Evolutionary conservation across 805 yeast genomes (phyloP), one percentile per base, ranked within the genome.

Genomic region (Blastobotrys peoriensis): DNA sequence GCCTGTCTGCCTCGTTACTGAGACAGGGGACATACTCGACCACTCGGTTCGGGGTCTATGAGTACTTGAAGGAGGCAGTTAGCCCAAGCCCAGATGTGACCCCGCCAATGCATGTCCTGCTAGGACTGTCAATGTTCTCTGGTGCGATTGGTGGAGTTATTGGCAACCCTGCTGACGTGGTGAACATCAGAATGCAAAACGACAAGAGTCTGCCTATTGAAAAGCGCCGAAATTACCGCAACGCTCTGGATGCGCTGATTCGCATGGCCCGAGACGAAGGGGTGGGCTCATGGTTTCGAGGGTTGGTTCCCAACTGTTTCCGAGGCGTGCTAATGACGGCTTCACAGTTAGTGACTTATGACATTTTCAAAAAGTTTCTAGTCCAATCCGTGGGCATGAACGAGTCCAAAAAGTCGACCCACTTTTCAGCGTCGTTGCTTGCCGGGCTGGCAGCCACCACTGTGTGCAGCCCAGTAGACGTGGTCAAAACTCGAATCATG

Each of bases 391-490:
- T 77, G 2, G 61, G 67, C 3, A 62, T 80, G 64, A 80, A 83
- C 57, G 78, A 85, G 35, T 64, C 73, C 16, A 73, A 79, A 43
- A 76, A 78, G 51, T 55, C 79, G 0, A 86, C 95, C 2, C 95
- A 86, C 62, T 86, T 86, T 58, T 61, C 79, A 27, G 86, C 95
- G 0, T 81, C 91, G 3, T 68, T 86, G 49, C 58, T 83, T 50
- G 95, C 96, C 1, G 95, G 95, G 15, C 66, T 86, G 28, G 86
- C 86, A 3, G 96, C 96, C 4, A 86, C 96, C 0, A 87, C 96
- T 0, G 83, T 86, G 16, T 87, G 95, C 61, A 85, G 95, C 1
- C 96, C 96, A 1, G 95, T 89, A 6, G 96, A 86, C 63, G 96
- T 86, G 2, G 80, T 86, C 40, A 87, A 87, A 63, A 87, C 96